Conservation (phyloP, 73 alveolate species). For the Paramecium pentaurelia region DNA sequence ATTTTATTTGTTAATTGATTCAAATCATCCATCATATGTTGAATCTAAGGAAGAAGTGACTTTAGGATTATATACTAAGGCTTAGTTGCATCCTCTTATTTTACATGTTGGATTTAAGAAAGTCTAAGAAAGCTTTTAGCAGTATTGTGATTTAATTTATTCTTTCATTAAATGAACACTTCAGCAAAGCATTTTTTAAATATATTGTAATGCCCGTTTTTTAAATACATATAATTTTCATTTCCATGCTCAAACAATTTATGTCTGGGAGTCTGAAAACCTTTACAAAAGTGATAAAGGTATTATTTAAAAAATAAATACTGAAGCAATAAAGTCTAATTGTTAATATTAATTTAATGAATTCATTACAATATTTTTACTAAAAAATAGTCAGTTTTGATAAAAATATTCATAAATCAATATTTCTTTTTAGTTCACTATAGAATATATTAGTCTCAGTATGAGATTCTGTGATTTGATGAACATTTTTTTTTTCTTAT, state of each 20-base stretch:
- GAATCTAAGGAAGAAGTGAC: not conserved
- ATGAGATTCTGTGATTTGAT: not conserved
- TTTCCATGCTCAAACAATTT: not conserved
- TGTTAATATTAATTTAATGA: not conserved
- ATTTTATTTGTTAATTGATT: not conserved
- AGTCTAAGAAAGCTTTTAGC: not conserved
- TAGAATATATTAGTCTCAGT: not conserved
- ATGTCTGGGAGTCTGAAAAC: not conserved
- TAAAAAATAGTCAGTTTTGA: not conserved
- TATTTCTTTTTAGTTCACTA: not conserved
- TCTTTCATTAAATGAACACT: not conserved
- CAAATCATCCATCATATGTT: not conserved
- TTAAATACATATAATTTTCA: not conserved
- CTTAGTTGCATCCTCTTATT: not conserved
- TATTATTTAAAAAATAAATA: not conserved
- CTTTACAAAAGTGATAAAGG: not conserved
- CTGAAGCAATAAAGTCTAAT: not conserved
- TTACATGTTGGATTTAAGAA: not conserved
- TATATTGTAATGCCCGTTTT: slow-evolving; percentile 18
- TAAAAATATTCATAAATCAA: not conserved
- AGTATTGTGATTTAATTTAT: not conserved
- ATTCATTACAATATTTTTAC: not conserved
- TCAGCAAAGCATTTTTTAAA: slow-evolving; percentile 80
- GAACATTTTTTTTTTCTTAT: not conserved
- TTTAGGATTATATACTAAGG: not conserved